Evolutionary conservation across 169 alveolate genomes (phyloP), one percentile per base, ranked within the genome.

Genomic region (Plasmodium knowlesi): DNA sequence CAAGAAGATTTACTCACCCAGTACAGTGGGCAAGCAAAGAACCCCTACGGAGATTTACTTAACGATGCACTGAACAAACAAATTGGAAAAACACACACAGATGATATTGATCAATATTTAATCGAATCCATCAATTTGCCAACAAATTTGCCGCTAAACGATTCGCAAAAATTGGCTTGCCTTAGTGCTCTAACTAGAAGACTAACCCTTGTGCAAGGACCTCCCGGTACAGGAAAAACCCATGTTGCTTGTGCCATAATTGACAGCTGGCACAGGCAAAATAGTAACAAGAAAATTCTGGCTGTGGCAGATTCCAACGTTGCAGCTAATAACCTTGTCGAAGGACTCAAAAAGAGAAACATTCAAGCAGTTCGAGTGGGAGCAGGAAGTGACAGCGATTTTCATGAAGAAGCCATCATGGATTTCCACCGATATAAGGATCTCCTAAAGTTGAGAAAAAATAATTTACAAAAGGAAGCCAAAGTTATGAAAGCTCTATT

Each of bases 221-320:
- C 98, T 6, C 98, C 98, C 41, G 98, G 98, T n/a, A 96, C 98
- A 9, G 98, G 98, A 25, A 96, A 96, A 83, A 96, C 98, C 5
- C 97, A 96, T 78, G 96, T 96, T 3, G 97, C 98, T 0, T 96
- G 97, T 85, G 97, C 98, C 0, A 96, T 96, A 41, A 94, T 96
- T 25, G 97, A 96, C 82, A 92, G 96, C 79, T 96, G 96, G 97
- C 82, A 81, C 12, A 41, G 94, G 70, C 83, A 78, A 34, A 82
- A 92, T 37, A 85, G 96, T 30, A 83, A 82, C 46, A 96, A 91
- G 74, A 95, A 96, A 73, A 94, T 96, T 25, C 71, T 96, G 71
- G 98, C 97, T 0, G 97, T 96, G 25, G 97, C 98, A 28, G 97
- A 95, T 61, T 94, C 97, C 25, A 96, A 96, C 82, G 97, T 96